Base-by-base conservation (phyloP, 2,329 filamentous ascomycete species). In the Nemania sp. region DNA sequence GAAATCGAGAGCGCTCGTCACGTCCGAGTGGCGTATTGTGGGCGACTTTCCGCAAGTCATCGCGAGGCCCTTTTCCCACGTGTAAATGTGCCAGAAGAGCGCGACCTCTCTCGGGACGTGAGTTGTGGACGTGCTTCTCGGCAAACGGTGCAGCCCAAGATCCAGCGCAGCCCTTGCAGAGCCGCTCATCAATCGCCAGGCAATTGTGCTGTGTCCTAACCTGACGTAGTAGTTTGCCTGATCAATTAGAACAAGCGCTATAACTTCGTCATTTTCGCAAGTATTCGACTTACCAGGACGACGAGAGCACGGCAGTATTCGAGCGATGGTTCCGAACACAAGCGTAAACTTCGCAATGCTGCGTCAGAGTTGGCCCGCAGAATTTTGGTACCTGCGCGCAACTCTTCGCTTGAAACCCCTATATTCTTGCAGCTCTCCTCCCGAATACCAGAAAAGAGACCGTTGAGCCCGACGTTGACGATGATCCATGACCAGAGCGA, bases 11-110 rank as follows among this genome's bases (percentile, higher is more conserved):
- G 46, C 56, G 14, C 49, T 67, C 6, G 63, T 58, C 9, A 69
- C 64, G 11, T 69, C 67, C 17, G 66, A 67, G 19, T 63, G 61
- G 49, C 65, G 67, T 8, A 69, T 66, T 1, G 60, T 57, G 1
- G 65, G 62, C 4, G 67, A 59, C 20, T 61, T 62, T 4, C 66
- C 66, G 15, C 60, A 60, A 2, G 67, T 67, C 40, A 69, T 62
- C 5, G 67, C 64, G 3, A 69, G 43, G 1, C 62, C 65, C 44
- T 67, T 69, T 6, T 69, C 67, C 60, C 62, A 66, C 2, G 59
- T 33, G 17, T 64, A 69, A 20, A 67, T 57, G 43, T 67, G 60
- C 66, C 67, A 69, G 51, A 69, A 68, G 7, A 68, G 43, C 9
- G 23, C 43, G 7, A 59, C 37, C 11, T 63, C 60, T 19, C 37